Conservation (phyloP, 1,284 basidiomycete genomes). For the Pholiota adiposa region DNA sequence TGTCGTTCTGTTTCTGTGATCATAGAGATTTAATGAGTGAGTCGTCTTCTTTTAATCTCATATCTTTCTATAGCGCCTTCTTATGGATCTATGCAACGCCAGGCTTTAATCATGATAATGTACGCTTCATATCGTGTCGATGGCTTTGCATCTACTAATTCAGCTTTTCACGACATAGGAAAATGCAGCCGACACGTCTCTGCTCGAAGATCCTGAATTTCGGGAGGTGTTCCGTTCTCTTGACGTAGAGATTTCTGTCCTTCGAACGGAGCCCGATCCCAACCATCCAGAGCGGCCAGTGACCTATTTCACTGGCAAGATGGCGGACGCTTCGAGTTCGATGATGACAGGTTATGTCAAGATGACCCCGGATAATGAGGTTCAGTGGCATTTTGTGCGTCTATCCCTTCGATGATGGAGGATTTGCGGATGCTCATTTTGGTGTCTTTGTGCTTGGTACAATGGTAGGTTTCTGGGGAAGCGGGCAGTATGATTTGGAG, state of each 20-base stretch:
- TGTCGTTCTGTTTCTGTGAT: slow-evolving; percentile 70
- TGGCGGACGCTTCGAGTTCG: slow-evolving; percentile 44
- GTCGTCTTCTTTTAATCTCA: slow-evolving; percentile 25
- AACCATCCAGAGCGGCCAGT: slow-evolving; percentile 54
- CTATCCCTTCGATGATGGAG: slow-evolving; percentile 12
- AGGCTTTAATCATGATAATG: slow-evolving; percentile 55
- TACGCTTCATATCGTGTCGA: slow-evolving; percentile 29
- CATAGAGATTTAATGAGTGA: slow-evolving; percentile 65
- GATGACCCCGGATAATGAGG: slow-evolving; percentile 57
- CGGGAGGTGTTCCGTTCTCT: slow-evolving; percentile 55
- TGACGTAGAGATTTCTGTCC: slow-evolving; percentile 49
- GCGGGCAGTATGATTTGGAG: slow-evolving; percentile 63
- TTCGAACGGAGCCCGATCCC: slow-evolving; percentile 45
- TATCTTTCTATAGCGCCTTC: neutral
- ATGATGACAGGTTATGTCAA: slow-evolving; percentile 58
- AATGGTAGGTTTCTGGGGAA: slow-evolving; percentile 64
- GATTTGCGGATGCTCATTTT: neutral
- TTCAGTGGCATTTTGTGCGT: slow-evolving; percentile 70
- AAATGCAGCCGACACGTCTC: slow-evolving; percentile 37
- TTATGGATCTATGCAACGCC: slow-evolving; percentile 21
- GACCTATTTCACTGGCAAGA: slow-evolving; percentile 57
- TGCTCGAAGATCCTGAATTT: slow-evolving; percentile 56
- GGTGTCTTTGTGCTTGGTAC: too few species aligned
- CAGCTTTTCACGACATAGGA: neutral
- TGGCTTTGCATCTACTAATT: neutral